These are phyloP conservation scores for Nymphaea colorata DNA, from an alignment of 164 flowering plant species.

Conservation along the genomic window DNA sequence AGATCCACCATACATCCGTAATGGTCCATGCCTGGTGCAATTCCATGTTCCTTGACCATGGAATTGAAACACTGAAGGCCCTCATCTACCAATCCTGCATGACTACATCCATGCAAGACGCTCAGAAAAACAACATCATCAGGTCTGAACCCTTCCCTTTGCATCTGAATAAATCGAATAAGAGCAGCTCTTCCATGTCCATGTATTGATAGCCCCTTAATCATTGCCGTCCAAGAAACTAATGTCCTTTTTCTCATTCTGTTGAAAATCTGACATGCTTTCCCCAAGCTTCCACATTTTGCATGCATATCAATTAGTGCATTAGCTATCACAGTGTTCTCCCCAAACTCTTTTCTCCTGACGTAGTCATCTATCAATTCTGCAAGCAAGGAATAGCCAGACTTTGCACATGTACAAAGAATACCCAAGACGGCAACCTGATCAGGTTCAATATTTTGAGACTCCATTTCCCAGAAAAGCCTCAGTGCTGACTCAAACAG, in stretches of 20 bases:
- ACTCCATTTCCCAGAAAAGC: constrained; percentile 22
- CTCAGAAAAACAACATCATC: constrained; percentile 21
- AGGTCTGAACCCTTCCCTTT: constrained; percentile 25
- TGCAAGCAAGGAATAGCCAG: constrained; percentile 17
- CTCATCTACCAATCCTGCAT: constrained; percentile 29
- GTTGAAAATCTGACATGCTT: constrained; percentile 25
- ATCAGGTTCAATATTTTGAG: constrained; percentile 18
- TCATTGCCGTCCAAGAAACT: constrained; percentile 27
- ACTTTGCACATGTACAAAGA: constrained; percentile 24
- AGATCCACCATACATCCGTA: constrained; percentile 36
- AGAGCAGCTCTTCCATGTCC: constrained; percentile 25
- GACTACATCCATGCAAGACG: constrained; percentile 28
- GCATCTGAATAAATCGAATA: constrained; percentile 27
- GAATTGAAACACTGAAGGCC: constrained; percentile 20
- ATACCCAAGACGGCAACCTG: constrained; percentile 23
- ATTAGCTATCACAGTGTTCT: constrained; percentile 13
- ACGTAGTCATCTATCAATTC: constrained; percentile 18
- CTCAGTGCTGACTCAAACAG: constrained; percentile 14
- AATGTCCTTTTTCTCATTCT: constrained; percentile 16
- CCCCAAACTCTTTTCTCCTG: constrained; percentile 4
- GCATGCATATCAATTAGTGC: constrained; percentile 36
- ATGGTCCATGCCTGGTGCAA: constrained; percentile 27
- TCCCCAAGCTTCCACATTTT: constrained; percentile 28
- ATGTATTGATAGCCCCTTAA: constrained; percentile 29
- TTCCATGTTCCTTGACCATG: constrained; percentile 19